phyloP scores from a whole-genome alignment of 345 rosid species.

The Atalantia buxifolia region DNA sequence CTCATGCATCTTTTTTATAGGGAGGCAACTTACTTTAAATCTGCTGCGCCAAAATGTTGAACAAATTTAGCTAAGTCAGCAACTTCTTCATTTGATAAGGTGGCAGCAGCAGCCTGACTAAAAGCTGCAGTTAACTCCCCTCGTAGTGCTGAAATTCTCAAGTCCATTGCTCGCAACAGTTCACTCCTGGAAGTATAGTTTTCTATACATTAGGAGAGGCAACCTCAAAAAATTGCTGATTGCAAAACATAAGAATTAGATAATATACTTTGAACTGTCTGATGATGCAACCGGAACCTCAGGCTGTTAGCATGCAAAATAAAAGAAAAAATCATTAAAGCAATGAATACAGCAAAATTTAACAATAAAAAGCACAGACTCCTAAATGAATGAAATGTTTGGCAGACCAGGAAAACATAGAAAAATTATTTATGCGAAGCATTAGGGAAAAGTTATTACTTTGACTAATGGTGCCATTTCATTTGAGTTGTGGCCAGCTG shows the following conservation, averaged over 20 bases:
- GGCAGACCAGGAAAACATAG: neutral
- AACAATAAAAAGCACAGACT: constrained; percentile 1
- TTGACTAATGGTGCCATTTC: constrained; percentile 8
- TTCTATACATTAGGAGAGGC: constrained; percentile 9
- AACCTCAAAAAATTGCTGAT: constrained; percentile 5
- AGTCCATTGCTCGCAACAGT: constrained; percentile 56
- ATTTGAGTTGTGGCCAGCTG: constrained; percentile 26
- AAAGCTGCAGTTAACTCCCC: constrained; percentile 46
- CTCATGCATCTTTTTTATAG: neutral
- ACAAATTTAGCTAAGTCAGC: constrained; percentile 36
- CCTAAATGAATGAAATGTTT: neutral
- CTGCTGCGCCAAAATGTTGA: constrained; percentile 46
- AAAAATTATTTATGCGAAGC: neutral
- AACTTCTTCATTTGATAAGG: constrained; percentile 40
- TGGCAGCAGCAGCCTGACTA: constrained; percentile 32
- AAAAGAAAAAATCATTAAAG: neutral
- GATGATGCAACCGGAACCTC: constrained; percentile 32
- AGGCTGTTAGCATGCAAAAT: constrained; percentile 29
- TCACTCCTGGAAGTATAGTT: constrained; percentile 44
- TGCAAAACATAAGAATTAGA: constrained; percentile 2
- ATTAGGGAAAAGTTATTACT: constrained; percentile 22
- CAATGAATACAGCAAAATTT: neutral
- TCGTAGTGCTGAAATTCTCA: constrained; percentile 49
- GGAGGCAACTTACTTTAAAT: constrained; percentile 45
- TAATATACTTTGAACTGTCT: constrained; percentile 50